phyloP scores from a whole-genome alignment of 441 rosid species.

The Rhodomyrtus psidioides region DNA sequence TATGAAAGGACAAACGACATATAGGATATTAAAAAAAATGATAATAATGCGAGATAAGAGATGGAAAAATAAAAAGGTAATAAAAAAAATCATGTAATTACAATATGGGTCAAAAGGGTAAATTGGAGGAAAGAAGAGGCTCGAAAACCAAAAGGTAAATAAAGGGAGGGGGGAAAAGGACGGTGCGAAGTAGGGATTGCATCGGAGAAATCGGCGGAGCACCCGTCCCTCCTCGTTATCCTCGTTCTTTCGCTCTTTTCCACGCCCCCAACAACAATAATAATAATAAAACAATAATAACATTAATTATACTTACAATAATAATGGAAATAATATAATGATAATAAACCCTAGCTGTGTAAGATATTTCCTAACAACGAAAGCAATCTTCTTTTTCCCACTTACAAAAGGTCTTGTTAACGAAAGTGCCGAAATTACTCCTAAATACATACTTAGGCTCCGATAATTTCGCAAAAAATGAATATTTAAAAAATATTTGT shows the following conservation, averaged over 20 bases:
- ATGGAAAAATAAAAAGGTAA: not conserved
- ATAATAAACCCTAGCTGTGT: not conserved
- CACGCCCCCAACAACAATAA: not conserved
- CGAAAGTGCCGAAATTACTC: not conserved
- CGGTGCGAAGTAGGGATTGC: constrained; percentile 25
- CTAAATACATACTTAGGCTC: too few relatives aligned
- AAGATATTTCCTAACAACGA: not conserved
- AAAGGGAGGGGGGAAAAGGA: not conserved
- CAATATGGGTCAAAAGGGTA: not conserved
- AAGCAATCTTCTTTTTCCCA: not conserved
- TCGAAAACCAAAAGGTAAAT: not conserved
- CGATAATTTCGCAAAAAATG: too few relatives aligned
- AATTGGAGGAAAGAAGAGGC: not conserved
- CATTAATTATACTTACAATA: not conserved
- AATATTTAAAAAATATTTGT: too few relatives aligned
- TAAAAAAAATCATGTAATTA: not conserved
- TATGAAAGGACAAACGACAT: not conserved
- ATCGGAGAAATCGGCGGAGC: constrained; percentile 51
- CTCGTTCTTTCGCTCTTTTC: not conserved
- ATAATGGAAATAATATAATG: not conserved
- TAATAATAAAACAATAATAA: too few relatives aligned
- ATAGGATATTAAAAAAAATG: not conserved
- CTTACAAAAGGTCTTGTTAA: not conserved
- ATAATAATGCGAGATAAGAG: not conserved
- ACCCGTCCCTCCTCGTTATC: constrained; percentile 34